Conservation (phyloP, 331 rosid genomes). For the Phaseolus coccineus region DNA sequence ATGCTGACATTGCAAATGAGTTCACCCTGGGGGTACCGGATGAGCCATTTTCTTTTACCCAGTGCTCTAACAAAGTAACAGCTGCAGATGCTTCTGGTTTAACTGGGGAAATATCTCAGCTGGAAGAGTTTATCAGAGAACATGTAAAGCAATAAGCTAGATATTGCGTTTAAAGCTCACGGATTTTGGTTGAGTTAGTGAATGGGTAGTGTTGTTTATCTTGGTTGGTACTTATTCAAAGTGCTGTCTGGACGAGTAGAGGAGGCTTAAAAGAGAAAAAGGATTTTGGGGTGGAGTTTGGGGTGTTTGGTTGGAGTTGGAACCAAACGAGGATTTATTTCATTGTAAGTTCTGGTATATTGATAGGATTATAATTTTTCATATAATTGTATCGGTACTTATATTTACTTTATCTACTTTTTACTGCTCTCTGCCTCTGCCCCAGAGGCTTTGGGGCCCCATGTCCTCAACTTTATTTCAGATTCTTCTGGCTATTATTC, state of each 20-base stretch:
- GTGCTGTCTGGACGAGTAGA: constrained; percentile 1
- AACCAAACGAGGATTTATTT: constrained; percentile 17
- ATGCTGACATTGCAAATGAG: constrained; percentile 81
- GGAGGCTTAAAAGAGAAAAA: background rate
- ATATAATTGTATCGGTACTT: constrained; percentile 29
- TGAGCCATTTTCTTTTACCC: constrained; percentile 76
- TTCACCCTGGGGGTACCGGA: constrained; percentile 74
- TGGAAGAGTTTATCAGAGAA: constrained; percentile 81
- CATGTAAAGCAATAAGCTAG: constrained; percentile 58
- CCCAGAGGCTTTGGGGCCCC: background rate
- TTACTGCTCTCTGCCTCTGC: background rate
- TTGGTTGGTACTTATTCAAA: background rate
- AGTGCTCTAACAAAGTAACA: constrained; percentile 79
- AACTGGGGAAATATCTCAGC: constrained; percentile 72
- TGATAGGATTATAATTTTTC: constrained; percentile 25
- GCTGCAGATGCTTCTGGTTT: constrained; percentile 85
- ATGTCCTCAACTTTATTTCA: background rate
- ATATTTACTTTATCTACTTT: constrained; percentile 6
- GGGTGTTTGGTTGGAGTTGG: constrained; percentile 17
- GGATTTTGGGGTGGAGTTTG: background rate
- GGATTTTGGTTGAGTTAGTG: constrained; percentile 23
- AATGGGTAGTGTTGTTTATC: constrained; percentile 1
- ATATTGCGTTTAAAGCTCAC: constrained; percentile 20
- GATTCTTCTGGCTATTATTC: background rate
- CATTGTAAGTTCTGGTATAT: constrained; percentile 13